These are phyloP conservation scores for Spinellus fusiger DNA, from an alignment of 192 early-diverging fungal species.

Conservation along the genomic window DNA sequence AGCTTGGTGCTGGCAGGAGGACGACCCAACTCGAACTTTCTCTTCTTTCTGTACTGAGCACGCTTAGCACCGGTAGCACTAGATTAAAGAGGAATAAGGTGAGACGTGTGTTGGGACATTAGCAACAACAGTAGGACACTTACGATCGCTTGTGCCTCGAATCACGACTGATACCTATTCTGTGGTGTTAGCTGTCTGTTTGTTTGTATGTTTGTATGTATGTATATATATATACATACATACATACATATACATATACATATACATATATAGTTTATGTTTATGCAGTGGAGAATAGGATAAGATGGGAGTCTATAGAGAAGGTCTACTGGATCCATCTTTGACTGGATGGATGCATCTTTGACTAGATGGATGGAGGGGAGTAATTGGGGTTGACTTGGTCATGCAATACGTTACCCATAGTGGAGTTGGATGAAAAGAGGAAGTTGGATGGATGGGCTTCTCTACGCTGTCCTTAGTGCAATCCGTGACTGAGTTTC, in stretches of 20 bases:
- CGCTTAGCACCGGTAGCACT: conserved; percentile 96
- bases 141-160: conserved; percentile 98
- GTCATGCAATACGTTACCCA: neutral
- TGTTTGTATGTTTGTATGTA: no score
- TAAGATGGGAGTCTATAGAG: no score
- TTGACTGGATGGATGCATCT: neutral
- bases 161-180: conserved; percentile 99
- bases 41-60: conserved; percentile 99
- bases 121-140: no score
- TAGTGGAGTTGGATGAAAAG: conserved; percentile 1
- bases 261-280: no score
- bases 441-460: neutral
- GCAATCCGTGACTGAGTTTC: neutral
- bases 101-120: no score
- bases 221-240: no score
- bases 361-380: neutral
- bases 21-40: conserved; percentile 99
- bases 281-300: no score
- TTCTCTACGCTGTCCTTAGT: neutral
- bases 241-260: no score
- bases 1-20: conserved; percentile 98
- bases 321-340: no score
- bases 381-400: no score
- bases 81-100: no score
- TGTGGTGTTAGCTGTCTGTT: no score